Percentiles rank a stretch among this genome's conserved stretches.
phyloP scores from a whole-genome alignment of 1,139 yeast species.

The Sugiyamaella sp. region DNA sequence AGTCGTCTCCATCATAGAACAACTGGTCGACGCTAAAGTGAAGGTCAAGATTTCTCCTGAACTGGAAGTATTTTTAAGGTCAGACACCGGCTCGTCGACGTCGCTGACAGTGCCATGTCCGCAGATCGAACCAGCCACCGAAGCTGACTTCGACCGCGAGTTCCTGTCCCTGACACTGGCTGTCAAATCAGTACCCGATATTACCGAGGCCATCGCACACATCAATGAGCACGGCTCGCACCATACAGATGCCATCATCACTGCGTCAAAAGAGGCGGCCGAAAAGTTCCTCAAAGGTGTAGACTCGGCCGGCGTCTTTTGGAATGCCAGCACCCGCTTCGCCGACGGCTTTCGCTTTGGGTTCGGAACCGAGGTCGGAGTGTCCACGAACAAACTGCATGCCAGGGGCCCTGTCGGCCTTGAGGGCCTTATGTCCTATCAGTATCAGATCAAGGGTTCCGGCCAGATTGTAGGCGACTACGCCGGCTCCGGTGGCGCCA shows the following conservation, averaged over 20 bases:
- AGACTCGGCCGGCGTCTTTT: slow-evolving; percentile 97
- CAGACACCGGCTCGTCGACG: slow-evolving; percentile 23
- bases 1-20: slow-evolving; percentile 47
- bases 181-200: slow-evolving; percentile 59
- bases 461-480: slow-evolving; percentile 94
- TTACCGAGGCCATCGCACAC: slow-evolving; percentile 74
- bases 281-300: slow-evolving; percentile 78
- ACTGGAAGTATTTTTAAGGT: slow-evolving; percentile 42
- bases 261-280: slow-evolving; percentile 70
- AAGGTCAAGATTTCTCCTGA: slow-evolving; percentile 68
- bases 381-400: slow-evolving; percentile 93
- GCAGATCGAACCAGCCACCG: slow-evolving; percentile 51
- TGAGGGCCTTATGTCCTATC: slow-evolving; percentile 95
- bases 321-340: slow-evolving; percentile 96
- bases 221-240: slow-evolving; percentile 91
- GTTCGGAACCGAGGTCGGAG: slow-evolving; percentile 98
- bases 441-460: slow-evolving; percentile 85
- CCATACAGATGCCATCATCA: slow-evolving; percentile 92
- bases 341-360: slow-evolving; percentile 99
- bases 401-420: slow-evolving; percentile 99
- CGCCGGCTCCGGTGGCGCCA: slow-evolving; percentile 87
- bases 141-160: slow-evolving; percentile 77
- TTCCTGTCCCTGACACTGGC: slow-evolving; percentile 83
- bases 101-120: slow-evolving; percentile 34
- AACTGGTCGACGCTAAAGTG: slow-evolving; percentile 66